phyloP scores from a whole-genome alignment of 2,329 filamentous ascomycete genomes.

The Curvularia verruculosa region DNA sequence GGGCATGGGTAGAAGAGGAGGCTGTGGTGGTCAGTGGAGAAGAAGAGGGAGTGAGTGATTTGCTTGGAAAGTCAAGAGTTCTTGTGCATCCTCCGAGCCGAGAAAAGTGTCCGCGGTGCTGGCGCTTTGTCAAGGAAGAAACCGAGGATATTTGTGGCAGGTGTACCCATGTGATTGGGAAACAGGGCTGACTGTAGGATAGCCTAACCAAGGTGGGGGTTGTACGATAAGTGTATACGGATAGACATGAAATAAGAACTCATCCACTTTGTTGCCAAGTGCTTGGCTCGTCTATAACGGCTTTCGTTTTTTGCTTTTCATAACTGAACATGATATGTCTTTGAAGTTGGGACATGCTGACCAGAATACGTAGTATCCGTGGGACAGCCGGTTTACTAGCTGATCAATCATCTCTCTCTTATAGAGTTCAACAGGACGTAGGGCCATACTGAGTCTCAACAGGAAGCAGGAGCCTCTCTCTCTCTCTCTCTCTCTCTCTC shows the following conservation, averaged over 20 bases:
- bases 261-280: not conserved
- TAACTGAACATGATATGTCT: not conserved
- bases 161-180: conserved; percentile 69
- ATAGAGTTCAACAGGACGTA: not conserved
- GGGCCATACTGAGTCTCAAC: not conserved
- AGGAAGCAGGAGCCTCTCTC: not conserved
- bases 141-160: conserved; percentile 72
- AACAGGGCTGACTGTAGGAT: conserved; percentile 6
- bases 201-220: not conserved
- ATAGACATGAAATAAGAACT: not conserved
- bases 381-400: not conserved
- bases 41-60: not conserved
- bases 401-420: not conserved
- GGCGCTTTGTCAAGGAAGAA: conserved; percentile 77
- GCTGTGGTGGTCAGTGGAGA: conserved; percentile 36
- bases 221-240: not conserved
- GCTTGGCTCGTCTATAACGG: not conserved
- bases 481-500: too few species aligned
- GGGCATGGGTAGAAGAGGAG: conserved; percentile 25
- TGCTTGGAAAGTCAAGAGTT: conserved; percentile 30
- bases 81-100: conserved; percentile 54
- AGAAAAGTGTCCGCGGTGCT: conserved; percentile 85
- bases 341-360: not conserved
- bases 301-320: not conserved
- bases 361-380: not conserved